Evolutionary conservation across 148 eudicot genomes (phyloP), one percentile per base, ranked within the genome.

Genomic region (Fagopyrum esculentum): DNA sequence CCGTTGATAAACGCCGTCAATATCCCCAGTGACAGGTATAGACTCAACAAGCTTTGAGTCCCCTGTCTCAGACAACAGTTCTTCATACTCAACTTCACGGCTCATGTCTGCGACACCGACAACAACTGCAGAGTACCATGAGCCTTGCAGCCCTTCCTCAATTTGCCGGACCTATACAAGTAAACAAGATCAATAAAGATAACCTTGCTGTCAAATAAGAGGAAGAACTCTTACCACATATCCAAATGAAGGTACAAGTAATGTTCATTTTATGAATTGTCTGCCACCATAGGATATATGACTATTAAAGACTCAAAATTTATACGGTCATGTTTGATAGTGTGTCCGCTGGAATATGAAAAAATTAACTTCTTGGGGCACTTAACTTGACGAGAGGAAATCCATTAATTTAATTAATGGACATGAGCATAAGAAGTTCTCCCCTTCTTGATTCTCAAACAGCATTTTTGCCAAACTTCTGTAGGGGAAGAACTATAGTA

Each of bases 111-210:
- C 80, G 56, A 85, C 74, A 54, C 83, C 82, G 17, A 85, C 80
- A 73, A 85, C 87, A 49, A 74, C 76, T 35, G 85, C 87, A 44
- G 82, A 51, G 77, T 85, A 76, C 87, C 87, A 85, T 70, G 87
- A 80, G 54, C 87, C 87, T 66, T 73, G 59, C 48, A 85, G 73
- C 73, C 87, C 87, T 48, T 78, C 85, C 77, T 82, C 85, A 45
- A 82, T 73, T 73, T 82, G 85, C 15, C 87, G 81, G 46, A 85
- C 87, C 87, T 85, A 45, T 26, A 59, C 56, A 46, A 57, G 43
- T 35, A 5, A 60, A 59, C 46, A 72, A 30, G 45, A 40, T 29
- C 70, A 52, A 19, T 45, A 13, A 16, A 40, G 6, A 43, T 43
- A 13, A 40, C 46, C 46, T 40, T 66, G 71, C 71, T 66, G 3